phyloP scores from a whole-genome alignment of 176 grass and related monocot species.

The Ampelocalamus luodianensis region DNA sequence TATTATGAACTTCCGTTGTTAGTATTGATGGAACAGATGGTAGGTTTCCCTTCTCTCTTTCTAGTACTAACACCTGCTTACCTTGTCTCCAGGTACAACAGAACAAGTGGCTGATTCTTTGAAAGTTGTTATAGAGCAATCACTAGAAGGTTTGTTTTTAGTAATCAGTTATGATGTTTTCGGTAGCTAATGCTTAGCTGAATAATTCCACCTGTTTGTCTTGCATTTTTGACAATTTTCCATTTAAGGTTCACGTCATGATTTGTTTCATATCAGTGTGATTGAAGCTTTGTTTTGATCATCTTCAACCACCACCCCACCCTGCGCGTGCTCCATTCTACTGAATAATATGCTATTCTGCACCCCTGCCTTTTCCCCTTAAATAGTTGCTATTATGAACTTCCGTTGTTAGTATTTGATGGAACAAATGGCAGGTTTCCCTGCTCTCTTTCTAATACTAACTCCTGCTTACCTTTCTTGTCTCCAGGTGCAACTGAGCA shows the following conservation, averaged over 20 bases:
- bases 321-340: background rate
- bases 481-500: slow-evolving; percentile 18
- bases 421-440: background rate
- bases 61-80: background rate
- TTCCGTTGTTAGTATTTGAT: background rate
- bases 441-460: background rate
- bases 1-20: background rate
- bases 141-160: background rate
- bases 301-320: too few relatives aligned
- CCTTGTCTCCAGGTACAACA: slow-evolving; percentile 5
- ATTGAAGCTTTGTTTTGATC: too few relatives aligned
- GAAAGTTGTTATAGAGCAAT: background rate
- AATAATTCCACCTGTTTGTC: background rate
- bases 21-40: background rate
- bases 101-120: background rate
- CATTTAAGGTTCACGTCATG: too few relatives aligned
- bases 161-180: background rate
- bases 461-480: background rate
- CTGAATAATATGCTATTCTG: background rate
- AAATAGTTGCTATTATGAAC: background rate
- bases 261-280: too few relatives aligned
- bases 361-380: background rate
- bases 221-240: background rate
- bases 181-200: background rate
- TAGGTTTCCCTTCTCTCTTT: background rate